Evolutionary conservation across 2,329 filamentous ascomycete species (phyloP), one percentile per base, ranked within the genome.

Genomic region (Colletotrichum gloeosporioides): DNA sequence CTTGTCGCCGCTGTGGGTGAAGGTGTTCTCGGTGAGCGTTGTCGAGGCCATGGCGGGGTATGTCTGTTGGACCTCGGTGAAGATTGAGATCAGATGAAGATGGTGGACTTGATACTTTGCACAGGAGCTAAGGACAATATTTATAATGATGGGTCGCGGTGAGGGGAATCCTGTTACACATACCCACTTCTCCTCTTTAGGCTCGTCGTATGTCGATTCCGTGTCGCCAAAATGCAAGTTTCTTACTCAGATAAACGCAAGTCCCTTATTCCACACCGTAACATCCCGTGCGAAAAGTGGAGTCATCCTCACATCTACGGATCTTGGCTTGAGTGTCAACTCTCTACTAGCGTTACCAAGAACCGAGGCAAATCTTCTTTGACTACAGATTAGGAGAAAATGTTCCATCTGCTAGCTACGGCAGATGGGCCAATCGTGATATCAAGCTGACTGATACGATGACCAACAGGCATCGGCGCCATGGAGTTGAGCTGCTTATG

Each of bases 1-100:
- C 71, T 82, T 81, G 32, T 79, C 77, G 32, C 79, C 78, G 62
- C 71, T 76, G 57, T 80, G 79, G 62, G 67, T 62, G 71, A 79
- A 74, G 4, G 22, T 32, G 27, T 71, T 74, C 8, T 74, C 71
- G 2, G 15, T 22, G 18, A 74, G 67, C 8, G 59, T 65, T 2
- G 71, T 36, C 16, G 27, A 22, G n/a, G 71, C 18, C 71, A 73
- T 73, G 12, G 6, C 36, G 18, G 31, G 29, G 31, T 63, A 25
- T 32, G 1, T 63, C 7, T 34, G 59, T 53, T 53, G 44, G 44
- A 8, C 44, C 44, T 53, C 44, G 44, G 44, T 53, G 44, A 53
- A 53, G 44, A 4, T 22, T 22, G 44, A 53, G 44, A 53, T 53
- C 44, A 13, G 44, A 53, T 53, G 44, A 53, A 53, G 44, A 53